These are phyloP conservation scores for Ceriops zippeliana DNA, from an alignment of 345 rosid species.

Conservation along the genomic window DNA sequence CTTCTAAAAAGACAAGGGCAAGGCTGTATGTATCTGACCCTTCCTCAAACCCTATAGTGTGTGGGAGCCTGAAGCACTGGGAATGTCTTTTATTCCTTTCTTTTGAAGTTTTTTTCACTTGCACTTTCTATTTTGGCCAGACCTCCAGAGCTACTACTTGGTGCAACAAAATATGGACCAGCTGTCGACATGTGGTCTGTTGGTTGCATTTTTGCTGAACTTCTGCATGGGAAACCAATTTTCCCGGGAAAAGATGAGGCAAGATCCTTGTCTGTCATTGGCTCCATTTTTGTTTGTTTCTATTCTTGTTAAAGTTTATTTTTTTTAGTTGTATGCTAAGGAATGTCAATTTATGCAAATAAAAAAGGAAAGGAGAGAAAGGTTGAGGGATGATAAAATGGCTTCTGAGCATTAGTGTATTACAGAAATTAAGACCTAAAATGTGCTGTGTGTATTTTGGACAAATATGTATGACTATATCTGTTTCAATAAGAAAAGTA, in stretches of 20 bases:
- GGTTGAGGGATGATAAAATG: background rate
- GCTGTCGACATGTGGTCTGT: conserved; percentile 99
- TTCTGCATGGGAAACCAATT: conserved; percentile 82
- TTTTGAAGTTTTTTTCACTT: background rate
- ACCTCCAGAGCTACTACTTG: conserved; percentile 96
- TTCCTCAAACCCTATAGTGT: too few species aligned
- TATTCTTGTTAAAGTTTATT: background rate
- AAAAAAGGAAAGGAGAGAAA: background rate
- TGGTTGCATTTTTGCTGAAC: conserved; percentile 95
- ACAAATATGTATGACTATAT: too few species aligned
- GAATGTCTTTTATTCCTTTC: background rate
- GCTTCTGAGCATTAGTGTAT: too few species aligned
- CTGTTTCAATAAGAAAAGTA: too few species aligned
- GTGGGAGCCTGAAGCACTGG: too few species aligned
- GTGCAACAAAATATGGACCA: conserved; percentile 91
- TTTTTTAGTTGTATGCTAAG: background rate
- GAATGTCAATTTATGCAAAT: background rate
- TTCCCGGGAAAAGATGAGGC: conserved; percentile 95
- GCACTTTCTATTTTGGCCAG: conserved; percentile 31
- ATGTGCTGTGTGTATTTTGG: too few species aligned
- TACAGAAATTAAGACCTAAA: too few species aligned
- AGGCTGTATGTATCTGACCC: too few species aligned
- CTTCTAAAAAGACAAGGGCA: background rate
- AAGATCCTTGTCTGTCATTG: conserved; percentile 2
- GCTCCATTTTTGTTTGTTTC: background rate